A percentile compares a stretch with the other conserved stretches of the same genome.
Conservation (phyloP, 176 grass and related monocot species). For the Carex parvula region DNA sequence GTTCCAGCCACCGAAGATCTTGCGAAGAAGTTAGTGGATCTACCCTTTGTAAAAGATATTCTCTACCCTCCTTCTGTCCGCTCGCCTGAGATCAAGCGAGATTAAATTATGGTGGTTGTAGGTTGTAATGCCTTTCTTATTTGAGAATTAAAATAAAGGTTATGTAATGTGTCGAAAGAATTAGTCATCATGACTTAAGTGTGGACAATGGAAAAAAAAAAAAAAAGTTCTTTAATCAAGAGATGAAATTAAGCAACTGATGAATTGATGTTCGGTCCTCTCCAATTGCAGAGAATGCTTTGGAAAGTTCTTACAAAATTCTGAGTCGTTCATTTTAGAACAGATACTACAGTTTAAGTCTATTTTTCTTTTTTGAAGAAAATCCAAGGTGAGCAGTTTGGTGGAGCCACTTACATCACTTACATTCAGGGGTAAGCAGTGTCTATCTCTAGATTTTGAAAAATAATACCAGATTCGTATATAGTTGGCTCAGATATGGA, state of each 20-base stretch:
- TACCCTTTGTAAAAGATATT: slow-evolving; percentile 33
- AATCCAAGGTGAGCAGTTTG: too few relatives aligned
- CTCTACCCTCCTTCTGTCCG: slow-evolving; percentile 32
- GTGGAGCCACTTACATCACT: too few relatives aligned
- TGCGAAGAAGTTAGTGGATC: slow-evolving; percentile 31
- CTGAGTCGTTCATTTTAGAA: too few relatives aligned
- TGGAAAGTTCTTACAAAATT: not conserved
- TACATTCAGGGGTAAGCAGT: too few relatives aligned
- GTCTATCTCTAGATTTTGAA: too few relatives aligned
- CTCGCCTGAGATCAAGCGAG: slow-evolving; percentile 41
- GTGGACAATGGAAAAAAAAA: not conserved
- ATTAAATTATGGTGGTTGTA: not conserved
- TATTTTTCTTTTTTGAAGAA: too few relatives aligned
- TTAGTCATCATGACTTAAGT: not conserved
- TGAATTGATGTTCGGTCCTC: not conserved
- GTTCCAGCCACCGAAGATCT: slow-evolving; percentile 28
- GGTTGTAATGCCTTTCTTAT: not conserved
- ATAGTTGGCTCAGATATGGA: too few relatives aligned
- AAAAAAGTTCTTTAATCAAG: not conserved
- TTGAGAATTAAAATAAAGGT: not conserved
- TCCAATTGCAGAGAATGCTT: not conserved
- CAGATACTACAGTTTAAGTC: too few relatives aligned
- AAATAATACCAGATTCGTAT: too few relatives aligned
- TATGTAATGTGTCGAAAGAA: not conserved
- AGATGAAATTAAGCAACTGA: not conserved